These are phyloP conservation scores for Murraya koenigii DNA, from an alignment of 345 rosid genomes.

Conservation along the genomic window DNA sequence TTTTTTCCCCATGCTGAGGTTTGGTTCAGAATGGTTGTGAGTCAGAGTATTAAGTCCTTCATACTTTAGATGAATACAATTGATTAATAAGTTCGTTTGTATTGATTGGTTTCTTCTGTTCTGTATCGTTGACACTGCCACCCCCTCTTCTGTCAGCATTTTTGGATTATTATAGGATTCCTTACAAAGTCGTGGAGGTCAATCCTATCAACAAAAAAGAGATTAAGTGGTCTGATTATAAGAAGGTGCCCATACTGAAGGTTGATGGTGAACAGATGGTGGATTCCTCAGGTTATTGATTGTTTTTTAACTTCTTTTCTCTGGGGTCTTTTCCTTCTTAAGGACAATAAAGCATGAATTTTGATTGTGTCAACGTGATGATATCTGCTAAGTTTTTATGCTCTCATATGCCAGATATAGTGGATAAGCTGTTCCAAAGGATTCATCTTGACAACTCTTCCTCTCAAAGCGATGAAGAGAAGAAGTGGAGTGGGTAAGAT, in stretches of 20 bases:
- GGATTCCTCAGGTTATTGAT: constrained; percentile 75
- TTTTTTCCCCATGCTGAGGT: too few species aligned
- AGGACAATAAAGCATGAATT: neutral
- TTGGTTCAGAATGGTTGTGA: neutral
- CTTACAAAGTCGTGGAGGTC: constrained; percentile 92
- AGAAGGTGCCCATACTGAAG: constrained; percentile 84
- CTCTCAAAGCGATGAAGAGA: constrained; percentile 60
- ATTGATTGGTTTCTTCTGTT: neutral
- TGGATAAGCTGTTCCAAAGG: constrained; percentile 52
- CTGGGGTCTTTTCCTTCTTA: neutral
- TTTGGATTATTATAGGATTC: constrained; percentile 77
- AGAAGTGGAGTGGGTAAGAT: constrained; percentile 71
- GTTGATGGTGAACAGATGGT: constrained; percentile 85
- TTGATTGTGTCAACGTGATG: neutral
- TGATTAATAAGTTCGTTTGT: neutral
- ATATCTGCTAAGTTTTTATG: neutral
- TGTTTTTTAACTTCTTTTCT: neutral
- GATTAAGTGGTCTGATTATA: constrained; percentile 94
- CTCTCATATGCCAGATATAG: constrained; percentile 59
- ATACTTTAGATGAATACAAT: neutral
- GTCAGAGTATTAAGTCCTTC: neutral
- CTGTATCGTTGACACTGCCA: neutral
- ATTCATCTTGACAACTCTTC: constrained; percentile 50
- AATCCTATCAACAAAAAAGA: constrained; percentile 86
- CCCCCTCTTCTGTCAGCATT: constrained; percentile 49